Conservation (phyloP, 2,329 filamentous ascomycete genomes). For the Aspergillus uvarum region DNA sequence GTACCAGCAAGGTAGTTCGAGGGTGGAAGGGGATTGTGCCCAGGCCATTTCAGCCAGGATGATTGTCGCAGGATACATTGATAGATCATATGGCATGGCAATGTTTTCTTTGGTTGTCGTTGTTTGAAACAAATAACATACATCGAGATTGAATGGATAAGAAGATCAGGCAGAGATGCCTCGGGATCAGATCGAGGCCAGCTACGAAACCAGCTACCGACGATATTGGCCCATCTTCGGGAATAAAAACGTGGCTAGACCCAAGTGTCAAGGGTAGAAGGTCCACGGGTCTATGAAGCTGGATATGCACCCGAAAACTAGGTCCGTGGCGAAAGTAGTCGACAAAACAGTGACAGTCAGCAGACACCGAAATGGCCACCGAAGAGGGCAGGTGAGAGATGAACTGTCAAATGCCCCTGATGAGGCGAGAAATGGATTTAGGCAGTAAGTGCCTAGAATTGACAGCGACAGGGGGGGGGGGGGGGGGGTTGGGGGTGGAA, state of each 20-base stretch:
- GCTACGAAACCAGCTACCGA: not conserved
- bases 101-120: not conserved
- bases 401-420: conserved; percentile 6
- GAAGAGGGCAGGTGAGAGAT: not conserved
- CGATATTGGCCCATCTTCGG: not conserved
- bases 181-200: not conserved
- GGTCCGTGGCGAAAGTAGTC: conserved; percentile 34
- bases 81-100: conserved; percentile 16
- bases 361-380: conserved; percentile 20
- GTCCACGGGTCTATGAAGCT: conserved; percentile 1
- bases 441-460: conserved; percentile 5
- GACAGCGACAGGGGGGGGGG: not conserved
- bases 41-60: conserved; percentile 21
- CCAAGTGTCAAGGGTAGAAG: conserved; percentile 9
- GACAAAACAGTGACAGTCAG: conserved; percentile 25
- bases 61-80: conserved; percentile 9
- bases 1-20: conserved; percentile 14
- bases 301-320: conserved; percentile 10
- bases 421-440: conserved; percentile 4
- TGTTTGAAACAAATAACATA: too few species aligned
- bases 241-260: conserved; percentile 19
- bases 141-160: not conserved
- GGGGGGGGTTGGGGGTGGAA: too few species aligned
- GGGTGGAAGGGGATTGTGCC: not conserved
- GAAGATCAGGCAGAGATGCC: not conserved